These are phyloP conservation scores for Trichosporon sp. DNA, from an alignment of 1,284 basidiomycete genomes.

Conservation along the genomic window DNA sequence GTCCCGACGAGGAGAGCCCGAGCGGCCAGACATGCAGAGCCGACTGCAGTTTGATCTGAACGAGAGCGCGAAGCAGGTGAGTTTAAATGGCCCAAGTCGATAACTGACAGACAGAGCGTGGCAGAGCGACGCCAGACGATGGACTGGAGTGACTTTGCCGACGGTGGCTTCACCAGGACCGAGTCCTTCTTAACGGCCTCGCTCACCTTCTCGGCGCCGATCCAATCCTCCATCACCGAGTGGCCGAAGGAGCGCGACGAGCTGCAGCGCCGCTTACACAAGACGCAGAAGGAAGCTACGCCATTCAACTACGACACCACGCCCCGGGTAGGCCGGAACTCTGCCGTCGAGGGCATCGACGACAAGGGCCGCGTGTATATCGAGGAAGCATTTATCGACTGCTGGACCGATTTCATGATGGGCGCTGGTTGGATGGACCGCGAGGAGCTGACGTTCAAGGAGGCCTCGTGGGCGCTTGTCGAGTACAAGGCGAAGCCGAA, in stretches of 20 bases:
- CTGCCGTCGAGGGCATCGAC: constrained; percentile 33
- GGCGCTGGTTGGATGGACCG: constrained; percentile 74
- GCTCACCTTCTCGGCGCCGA: constrained; percentile 69
- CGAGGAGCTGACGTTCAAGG: constrained; percentile 66
- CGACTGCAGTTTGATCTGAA: constrained; percentile 79
- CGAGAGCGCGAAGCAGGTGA: constrained; percentile 70
- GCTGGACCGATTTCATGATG: constrained; percentile 76
- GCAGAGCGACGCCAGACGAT: constrained; percentile 68
- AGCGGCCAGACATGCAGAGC: constrained; percentile 45
- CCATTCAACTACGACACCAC: constrained; percentile 79
- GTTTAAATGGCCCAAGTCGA: constrained; percentile 36
- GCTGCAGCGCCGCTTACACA: constrained; percentile 69
- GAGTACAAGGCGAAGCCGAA: constrained; percentile 63
- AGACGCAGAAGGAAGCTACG: constrained; percentile 69
- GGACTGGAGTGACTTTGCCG: constrained; percentile 78
- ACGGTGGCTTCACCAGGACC: constrained; percentile 65
- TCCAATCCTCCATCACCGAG: constrained; percentile 59
- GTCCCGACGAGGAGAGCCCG: constrained; percentile 48
- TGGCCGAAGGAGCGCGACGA: constrained; percentile 70
- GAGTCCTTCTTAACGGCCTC: constrained; percentile 68
- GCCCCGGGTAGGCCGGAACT: constrained; percentile 54
- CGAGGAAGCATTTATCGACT: constrained; percentile 79
- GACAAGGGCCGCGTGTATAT: constrained; percentile 61
- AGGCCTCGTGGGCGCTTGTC: constrained; percentile 86
- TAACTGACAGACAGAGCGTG: constrained; percentile 46